Base-by-base conservation (phyloP, 1,284 basidiomycete genomes). In the Clitocybe nebularis region DNA sequence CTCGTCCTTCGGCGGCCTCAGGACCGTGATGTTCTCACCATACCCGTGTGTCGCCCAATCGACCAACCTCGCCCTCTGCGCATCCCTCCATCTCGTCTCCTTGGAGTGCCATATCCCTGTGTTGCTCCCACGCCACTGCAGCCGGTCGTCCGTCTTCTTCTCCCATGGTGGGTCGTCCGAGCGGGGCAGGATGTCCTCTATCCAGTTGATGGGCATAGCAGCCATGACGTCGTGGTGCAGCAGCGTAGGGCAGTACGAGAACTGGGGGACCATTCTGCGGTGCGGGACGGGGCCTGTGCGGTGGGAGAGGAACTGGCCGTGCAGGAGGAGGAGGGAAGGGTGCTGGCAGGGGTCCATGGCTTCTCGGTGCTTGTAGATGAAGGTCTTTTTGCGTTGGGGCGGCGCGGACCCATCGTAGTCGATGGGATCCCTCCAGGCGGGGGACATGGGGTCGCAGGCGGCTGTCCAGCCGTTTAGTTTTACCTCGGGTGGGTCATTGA, bases 311-410 rank as follows among this genome's bases (percentile, higher is more conserved):
- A 79, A 83, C 36, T 80, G 77, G 0, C 76, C 78, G 36, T 80
- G 73, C 0, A 68, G 66, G 13, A 67, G 64, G 17, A 80, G 56
- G 22, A 70, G 57, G 8, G 62, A 60, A 0, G 79, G 78, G 53
- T 83, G 74, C 2, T 54, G 51, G 53, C 81, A 85, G 1, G 81
- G 80, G 56, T 84, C 68, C 83, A 85, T 86, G 0, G 74, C 47
- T 4, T 52, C 53, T 6, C 57, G 58, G 49, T 80, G 79, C 40
- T 75, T 63, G 46, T 72, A 62, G 41, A 81, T 77, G 48, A 81
- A 80, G 0, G 71, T 72, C 51, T 77, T 81, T 4, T 50, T 49
- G 3, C 44, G 34, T 6, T 61, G 59, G 1, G 57, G 49, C 2
- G 56, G 50, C n/a, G 54, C 48, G 5, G 48, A 49, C 11, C 39